Evolutionary conservation across 768 basidiomycete species (phyloP), one percentile per base, ranked within the genome.

Genomic region (Dendrothele bispora): DNA sequence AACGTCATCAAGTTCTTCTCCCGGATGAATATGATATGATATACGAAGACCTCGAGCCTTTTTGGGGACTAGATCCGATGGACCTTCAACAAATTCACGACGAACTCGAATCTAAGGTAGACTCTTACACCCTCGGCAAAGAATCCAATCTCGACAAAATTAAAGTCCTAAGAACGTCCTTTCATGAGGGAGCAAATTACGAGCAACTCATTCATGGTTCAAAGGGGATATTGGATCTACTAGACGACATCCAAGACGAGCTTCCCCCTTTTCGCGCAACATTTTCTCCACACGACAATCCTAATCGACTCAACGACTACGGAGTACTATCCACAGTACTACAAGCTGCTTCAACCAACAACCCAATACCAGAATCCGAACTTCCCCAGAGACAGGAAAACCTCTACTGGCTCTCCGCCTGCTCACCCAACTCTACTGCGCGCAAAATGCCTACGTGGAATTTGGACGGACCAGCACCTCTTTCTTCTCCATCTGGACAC

Each of bases 21-120:
- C 72, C 73, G 6, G 79, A 80, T 55, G 79, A 80, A 50, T 82
- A 80, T 54, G 78, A 80, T 55, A 72, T 75, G 45, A 79, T 82
- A 43, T 53, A 63, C 50, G 56, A 50, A 14, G 69, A 75, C 50
- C 51, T 79, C 7, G 62, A 69, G 25, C 75, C 74, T 0, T 75
- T 71, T 57, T 74, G 70, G 67, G 76, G 69, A 7, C 54, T 75
- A 28, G 48, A 55, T 7, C 73, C 74, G 6, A 36, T 40, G 0
- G 63, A 65, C 34, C 56, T 76, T 1, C 57, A 57, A 25, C 38
- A 28, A 6, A 50, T 67, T 15, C 67, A 65, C 17, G 34, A 27
- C 2, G 56, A 63, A 36, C 61, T 56, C 48, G 70, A 73, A 51
- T 34, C 37, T 10, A 55, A 63, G 22, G 34, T 51, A 11, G 65